Conservation (phyloP, 495 filamentous ascomycete genomes). For the Aspergillus avenaceus region DNA sequence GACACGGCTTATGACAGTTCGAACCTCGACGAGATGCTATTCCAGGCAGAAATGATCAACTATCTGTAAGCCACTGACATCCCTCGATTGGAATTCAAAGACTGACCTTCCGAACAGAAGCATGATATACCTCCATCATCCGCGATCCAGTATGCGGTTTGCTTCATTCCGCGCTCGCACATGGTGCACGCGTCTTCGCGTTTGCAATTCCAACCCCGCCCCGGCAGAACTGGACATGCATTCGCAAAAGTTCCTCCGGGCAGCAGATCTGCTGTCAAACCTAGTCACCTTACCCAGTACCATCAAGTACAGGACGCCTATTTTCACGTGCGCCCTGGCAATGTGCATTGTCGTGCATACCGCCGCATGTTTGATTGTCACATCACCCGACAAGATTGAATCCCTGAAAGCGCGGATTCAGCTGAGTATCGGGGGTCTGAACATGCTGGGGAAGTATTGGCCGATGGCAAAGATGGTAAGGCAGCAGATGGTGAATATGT, state of each 20-base stretch:
- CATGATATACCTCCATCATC: conserved; percentile 72
- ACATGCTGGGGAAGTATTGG: conserved; percentile 64
- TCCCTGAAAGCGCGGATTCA: conserved; percentile 60
- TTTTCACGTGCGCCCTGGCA: conserved; percentile 68
- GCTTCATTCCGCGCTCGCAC: conserved; percentile 19
- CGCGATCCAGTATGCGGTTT: conserved; percentile 43
- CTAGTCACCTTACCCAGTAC: conserved; percentile 69
- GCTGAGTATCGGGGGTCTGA: conserved; percentile 68
- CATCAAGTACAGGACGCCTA: conserved; percentile 65
- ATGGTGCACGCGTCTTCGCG: conserved; percentile 18
- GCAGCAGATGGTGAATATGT: conserved; percentile 48
- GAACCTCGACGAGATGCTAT: conserved; percentile 72
- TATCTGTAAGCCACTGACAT: conserved; percentile 26
- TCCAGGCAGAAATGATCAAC: conserved; percentile 71
- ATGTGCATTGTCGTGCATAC: conserved; percentile 44
- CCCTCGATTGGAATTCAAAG: no score
- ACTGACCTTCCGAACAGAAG: no score
- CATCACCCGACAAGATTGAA: conserved; percentile 51
- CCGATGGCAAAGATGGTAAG: conserved; percentile 59
- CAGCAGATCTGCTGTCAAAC: conserved; percentile 64
- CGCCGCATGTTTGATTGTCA: conserved; percentile 49
- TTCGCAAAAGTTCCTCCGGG: conserved; percentile 64
- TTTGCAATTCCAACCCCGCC: conserved; percentile 32
- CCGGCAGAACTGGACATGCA: conserved; percentile 43
- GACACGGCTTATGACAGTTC: conserved; percentile 54